Evolutionary conservation across 768 basidiomycete species (phyloP), one percentile per base, ranked within the genome.

Genomic region (Phaeotremella skinneri): DNA sequence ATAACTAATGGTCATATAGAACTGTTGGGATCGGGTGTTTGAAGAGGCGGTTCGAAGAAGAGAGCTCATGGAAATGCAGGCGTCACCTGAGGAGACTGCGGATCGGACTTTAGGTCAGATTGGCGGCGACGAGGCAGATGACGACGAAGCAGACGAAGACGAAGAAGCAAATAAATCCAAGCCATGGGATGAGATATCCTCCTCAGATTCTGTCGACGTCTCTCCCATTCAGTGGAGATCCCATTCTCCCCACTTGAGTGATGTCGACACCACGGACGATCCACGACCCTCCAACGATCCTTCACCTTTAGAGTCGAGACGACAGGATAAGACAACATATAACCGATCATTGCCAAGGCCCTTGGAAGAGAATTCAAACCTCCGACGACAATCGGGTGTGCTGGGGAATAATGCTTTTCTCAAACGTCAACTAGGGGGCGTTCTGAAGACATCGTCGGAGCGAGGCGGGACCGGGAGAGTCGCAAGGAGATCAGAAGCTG

Each of bases 351-450:
- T n/a, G n/a, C n/a, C n/a, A n/a, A n/a, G n/a, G n/a, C n/a, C n/a
- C n/a, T n/a, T n/a, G n/a, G n/a, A 37, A 17, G 9, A 7, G 34
- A 17, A 7, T 37, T 37, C 34, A 37, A 17, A 7, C 17, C 43
- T 11, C 6, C 43, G 43, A 9, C 9, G 43, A 13, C 11, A 13
- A 11, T 7, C 6, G 7, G 21, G 21, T 6, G 43, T 13, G 13
- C 30, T 58, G 26, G 61, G 42, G 3, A 64, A 64, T 26, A 41
- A 17, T n/a, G 58, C 49, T 43, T 56, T 56, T 30, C 26, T 60
- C 6, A 60, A 60, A 41, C 47, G 58, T 17, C 52, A 53, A 42
- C 41, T 64, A 14, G 61, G 61, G 1, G 52, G 27, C 13, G 20
- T 21, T 11, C 20, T 45, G 43, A 45, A 45, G 21, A 21, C 7